These are phyloP conservation scores for Populus trichocarpa DNA, from an alignment of 441 rosid genomes.

Conservation along the genomic window DNA sequence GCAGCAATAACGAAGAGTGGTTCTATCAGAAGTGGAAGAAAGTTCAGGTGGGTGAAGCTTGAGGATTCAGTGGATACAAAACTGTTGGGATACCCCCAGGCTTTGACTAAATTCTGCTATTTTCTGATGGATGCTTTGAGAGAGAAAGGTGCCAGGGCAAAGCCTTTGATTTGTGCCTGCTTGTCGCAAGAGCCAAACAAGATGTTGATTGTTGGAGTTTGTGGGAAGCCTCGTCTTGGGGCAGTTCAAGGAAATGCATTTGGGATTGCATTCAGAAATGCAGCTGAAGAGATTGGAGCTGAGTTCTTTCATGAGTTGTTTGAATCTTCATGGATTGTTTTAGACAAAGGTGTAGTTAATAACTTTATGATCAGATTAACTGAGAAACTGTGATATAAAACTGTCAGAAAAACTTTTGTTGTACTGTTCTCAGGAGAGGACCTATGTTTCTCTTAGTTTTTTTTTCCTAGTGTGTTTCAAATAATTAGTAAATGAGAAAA, in stretches of 20 bases:
- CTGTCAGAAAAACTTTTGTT: conserved; percentile 2
- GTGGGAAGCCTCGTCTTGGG: conserved; percentile 89
- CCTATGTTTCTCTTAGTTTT: conserved; percentile 13
- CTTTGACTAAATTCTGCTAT: conserved; percentile 88
- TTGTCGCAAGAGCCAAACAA: conserved; percentile 55
- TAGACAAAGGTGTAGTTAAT: conserved; percentile 72
- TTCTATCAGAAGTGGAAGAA: conserved; percentile 77
- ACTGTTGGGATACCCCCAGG: conserved; percentile 89
- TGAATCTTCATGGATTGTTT: conserved; percentile 92
- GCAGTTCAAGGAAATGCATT: conserved; percentile 88
- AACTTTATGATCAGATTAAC: conserved; percentile 85
- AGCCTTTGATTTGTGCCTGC: conserved; percentile 89
- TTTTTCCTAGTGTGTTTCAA: conserved; percentile 10
- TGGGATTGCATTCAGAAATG: conserved; percentile 80
- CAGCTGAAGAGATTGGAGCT: conserved; percentile 84
- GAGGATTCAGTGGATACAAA: conserved; percentile 79
- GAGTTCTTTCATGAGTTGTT: conserved; percentile 90
- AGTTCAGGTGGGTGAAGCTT: conserved; percentile 93
- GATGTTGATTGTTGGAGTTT: conserved; percentile 83
- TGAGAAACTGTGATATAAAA: conserved; percentile 56
- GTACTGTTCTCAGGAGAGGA: conserved; percentile 8
- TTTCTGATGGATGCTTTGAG: conserved; percentile 94
- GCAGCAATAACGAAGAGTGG: conserved; percentile 81
- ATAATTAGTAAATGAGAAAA: conserved; percentile 24
- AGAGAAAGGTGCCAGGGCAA: conserved; percentile 91